A percentile compares a stretch with the other conserved stretches of the same genome.
Conservation (phyloP, 495 filamentous ascomycete genomes). For the Penicillium herquei region DNA sequence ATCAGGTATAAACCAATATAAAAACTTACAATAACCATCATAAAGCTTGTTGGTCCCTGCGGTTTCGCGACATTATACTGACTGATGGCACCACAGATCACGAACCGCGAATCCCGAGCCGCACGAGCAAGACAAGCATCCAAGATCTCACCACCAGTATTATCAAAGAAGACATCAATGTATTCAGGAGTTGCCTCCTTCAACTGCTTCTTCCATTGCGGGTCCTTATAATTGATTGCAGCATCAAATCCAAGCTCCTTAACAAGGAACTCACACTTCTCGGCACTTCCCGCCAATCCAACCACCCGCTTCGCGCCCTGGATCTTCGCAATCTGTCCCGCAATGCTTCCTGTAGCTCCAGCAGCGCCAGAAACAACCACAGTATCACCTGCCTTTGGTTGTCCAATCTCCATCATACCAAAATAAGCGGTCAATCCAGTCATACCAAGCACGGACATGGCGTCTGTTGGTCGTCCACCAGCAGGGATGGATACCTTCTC, state of each 20-base stretch:
- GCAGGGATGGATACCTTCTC: constrained; percentile 45
- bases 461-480: constrained; percentile 54
- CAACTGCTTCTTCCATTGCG: constrained; percentile 51
- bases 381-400: constrained; percentile 56
- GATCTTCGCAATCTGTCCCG: constrained; percentile 66
- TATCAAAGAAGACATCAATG: constrained; percentile 60
- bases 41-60: constrained; percentile 46
- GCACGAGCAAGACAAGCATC: constrained; percentile 49
- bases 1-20: background rate
- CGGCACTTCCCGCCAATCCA: constrained; percentile 49
- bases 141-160: constrained; percentile 55
- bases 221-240: constrained; percentile 57
- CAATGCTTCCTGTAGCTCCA: constrained; percentile 67
- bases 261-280: constrained; percentile 50
- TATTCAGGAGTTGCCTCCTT: constrained; percentile 46
- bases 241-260: constrained; percentile 49
- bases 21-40: constrained; percentile 49
- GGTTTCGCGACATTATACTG: constrained; percentile 51
- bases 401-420: constrained; percentile 58
- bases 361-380: constrained; percentile 70
- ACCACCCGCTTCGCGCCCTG: constrained; percentile 55
- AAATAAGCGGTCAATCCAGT: constrained; percentile 69
- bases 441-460: constrained; percentile 56
- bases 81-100: constrained; percentile 54
- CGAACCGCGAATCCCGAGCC: constrained; percentile 47